phyloP scores from a whole-genome alignment of 2,329 filamentous ascomycete species.

The Neospermospora avenae region DNA sequence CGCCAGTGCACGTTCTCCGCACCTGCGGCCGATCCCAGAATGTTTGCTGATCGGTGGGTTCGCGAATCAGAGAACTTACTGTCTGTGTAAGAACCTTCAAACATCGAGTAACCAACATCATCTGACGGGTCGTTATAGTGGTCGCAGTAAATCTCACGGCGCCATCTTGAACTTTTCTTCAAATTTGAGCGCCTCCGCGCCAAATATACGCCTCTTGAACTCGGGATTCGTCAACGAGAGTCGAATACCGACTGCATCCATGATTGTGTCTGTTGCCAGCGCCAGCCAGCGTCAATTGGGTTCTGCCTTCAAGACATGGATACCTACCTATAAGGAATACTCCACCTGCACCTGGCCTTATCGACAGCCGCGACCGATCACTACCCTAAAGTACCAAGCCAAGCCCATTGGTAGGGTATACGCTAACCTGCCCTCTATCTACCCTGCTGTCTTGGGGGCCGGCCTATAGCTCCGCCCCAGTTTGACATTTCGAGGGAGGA shows the following conservation, averaged over 20 bases:
- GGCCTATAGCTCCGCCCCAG: neutral
- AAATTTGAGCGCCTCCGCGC: neutral
- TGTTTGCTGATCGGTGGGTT: neutral
- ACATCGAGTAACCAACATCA: too few relatives aligned
- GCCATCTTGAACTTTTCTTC: neutral
- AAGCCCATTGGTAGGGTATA: too few relatives aligned
- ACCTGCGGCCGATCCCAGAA: neutral
- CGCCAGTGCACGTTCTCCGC: neutral
- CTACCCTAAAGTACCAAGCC: too few relatives aligned
- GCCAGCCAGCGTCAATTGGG: neutral
- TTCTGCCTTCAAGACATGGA: neutral
- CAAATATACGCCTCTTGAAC: neutral
- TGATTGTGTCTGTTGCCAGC: neutral
- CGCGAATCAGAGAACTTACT: too few relatives aligned
- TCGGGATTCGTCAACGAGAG: neutral
- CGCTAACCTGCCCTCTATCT: too few relatives aligned
- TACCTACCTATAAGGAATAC: too few relatives aligned
- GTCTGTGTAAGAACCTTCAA: too few relatives aligned
- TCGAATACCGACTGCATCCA: neutral
- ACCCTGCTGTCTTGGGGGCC: neutral
- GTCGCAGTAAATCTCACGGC: neutral
- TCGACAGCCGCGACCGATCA: conserved; percentile 1
- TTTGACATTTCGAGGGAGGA: neutral
- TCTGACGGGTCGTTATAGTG: neutral
- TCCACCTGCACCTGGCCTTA: too few relatives aligned